Conservation (phyloP, 352 stramenopile species). For the Pythium biforme region DNA sequence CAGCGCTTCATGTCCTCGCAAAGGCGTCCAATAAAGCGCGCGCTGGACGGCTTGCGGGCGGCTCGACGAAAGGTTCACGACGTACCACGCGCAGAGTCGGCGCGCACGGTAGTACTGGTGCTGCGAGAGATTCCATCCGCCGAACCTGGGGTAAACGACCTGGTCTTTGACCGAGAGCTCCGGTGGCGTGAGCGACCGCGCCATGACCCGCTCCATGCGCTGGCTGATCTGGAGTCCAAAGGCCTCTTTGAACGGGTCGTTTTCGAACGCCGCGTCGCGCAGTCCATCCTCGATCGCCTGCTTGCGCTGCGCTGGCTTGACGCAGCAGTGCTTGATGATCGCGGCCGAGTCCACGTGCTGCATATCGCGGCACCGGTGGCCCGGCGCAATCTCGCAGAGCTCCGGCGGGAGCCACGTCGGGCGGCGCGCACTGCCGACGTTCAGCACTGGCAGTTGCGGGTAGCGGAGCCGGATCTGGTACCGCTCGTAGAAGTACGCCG, state of each 20-base stretch:
- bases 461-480: conserved; percentile 12
- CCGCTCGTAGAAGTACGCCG: conserved; percentile 4
- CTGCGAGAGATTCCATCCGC: conserved; percentile 7
- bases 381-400: conserved; percentile 16
- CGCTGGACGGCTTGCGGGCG: neutral
- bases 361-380: conserved; percentile 9
- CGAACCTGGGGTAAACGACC: neutral
- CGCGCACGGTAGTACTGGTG: conserved; percentile 6
- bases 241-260: conserved; percentile 7
- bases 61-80: conserved; percentile 15
- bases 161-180: conserved; percentile 1
- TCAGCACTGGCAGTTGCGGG: conserved; percentile 16
- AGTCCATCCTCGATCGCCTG: conserved; percentile 1
- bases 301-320: conserved; percentile 6
- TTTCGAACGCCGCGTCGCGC: conserved; percentile 7
- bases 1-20: neutral
- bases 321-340: conserved; percentile 8
- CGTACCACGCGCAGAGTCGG: conserved; percentile 6
- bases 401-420: conserved; percentile 22
- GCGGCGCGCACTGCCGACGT: conserved; percentile 3
- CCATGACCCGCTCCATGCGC: conserved; percentile 6
- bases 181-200: conserved; percentile 6
- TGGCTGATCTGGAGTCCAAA: conserved; percentile 15
- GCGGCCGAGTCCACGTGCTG: conserved; percentile 1
- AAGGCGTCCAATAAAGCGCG: neutral